phyloP scores from a whole-genome alignment of 139 green algal species.

The Gonium pectorale region DNA sequence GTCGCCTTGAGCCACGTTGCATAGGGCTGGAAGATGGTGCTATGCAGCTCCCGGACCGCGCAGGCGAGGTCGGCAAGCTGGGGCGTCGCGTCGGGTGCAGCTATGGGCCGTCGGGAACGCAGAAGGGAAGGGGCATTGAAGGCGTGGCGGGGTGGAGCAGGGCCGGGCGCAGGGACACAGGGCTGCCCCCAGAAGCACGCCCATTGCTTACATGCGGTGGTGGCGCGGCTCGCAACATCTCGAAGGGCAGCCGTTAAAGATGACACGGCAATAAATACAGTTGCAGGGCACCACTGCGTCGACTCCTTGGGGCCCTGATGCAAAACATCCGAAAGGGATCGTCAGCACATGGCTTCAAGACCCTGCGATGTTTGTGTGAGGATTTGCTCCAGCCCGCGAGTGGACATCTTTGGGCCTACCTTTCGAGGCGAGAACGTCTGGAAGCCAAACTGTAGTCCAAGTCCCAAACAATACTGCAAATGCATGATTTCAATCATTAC shows the following conservation, averaged over 20 bases:
- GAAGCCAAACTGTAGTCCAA: neutral
- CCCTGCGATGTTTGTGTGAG: too few relatives aligned
- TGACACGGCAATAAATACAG: neutral
- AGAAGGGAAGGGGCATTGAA: neutral
- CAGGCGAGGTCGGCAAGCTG: neutral
- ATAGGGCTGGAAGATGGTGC: conserved; percentile 50
- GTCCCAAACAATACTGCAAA: neutral
- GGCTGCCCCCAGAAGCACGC: too few relatives aligned
- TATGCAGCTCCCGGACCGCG: conserved; percentile 38
- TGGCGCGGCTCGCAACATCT: conserved; percentile 1
- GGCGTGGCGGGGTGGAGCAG: neutral
- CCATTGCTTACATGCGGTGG: neutral
- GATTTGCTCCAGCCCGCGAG: too few relatives aligned
- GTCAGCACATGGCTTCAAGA: too few relatives aligned
- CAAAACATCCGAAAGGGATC: too few relatives aligned
- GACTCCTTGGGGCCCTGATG: neutral
- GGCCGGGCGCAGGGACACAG: neutral
- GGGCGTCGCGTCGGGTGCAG: neutral
- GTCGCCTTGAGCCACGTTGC: conserved; percentile 24
- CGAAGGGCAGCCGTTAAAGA: neutral
- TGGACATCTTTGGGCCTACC: neutral
- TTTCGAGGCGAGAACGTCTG: neutral
- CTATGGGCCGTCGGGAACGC: neutral
- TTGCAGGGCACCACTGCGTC: neutral
- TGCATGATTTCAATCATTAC: too few relatives aligned